Conservation (phyloP, 2,329 filamentous ascomycete species). For the Aspergillus ochraceoroseus region DNA sequence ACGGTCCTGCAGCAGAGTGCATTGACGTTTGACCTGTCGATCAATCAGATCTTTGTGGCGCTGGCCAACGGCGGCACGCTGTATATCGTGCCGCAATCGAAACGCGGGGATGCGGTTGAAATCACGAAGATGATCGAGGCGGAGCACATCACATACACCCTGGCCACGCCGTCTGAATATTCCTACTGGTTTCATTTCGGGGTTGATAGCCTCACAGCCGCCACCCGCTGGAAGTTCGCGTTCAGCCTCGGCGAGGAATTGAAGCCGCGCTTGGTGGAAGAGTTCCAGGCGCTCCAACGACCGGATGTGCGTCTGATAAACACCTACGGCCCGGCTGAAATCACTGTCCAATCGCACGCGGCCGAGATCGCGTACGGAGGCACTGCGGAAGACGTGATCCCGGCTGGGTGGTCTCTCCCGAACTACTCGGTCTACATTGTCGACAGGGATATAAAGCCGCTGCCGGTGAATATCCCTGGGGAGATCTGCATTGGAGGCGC, state of each 20-base stretch:
- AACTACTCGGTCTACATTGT: conserved; percentile 7
- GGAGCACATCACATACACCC: background rate
- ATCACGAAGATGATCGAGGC: background rate
- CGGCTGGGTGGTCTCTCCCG: no score
- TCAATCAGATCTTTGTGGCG: conserved; percentile 5
- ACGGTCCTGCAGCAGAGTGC: conserved; percentile 9
- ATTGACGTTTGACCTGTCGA: conserved; percentile 7
- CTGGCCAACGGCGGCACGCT: conserved; percentile 6
- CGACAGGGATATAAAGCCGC: background rate
- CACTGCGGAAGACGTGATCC: no score
- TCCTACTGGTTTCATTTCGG: background rate
- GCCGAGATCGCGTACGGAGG: no score
- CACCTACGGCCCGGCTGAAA: conserved; percentile 30
- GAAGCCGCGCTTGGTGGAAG: conserved; percentile 7
- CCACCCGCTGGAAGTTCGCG: conserved; percentile 5
- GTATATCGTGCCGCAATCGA: background rate
- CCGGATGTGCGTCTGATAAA: conserved; percentile 21
- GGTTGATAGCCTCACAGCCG: background rate
- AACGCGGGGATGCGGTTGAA: background rate
- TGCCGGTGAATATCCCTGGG: background rate
- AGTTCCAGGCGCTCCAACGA: conserved; percentile 16
- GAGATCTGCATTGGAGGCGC: conserved; percentile 13
- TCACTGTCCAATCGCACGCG: conserved; percentile 20
- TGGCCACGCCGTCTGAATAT: conserved; percentile 1
- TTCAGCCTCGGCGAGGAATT: conserved; percentile 25